Evolutionary conservation across 345 rosid genomes (phyloP).

Genomic region (Eucalyptus regnans): DNA sequence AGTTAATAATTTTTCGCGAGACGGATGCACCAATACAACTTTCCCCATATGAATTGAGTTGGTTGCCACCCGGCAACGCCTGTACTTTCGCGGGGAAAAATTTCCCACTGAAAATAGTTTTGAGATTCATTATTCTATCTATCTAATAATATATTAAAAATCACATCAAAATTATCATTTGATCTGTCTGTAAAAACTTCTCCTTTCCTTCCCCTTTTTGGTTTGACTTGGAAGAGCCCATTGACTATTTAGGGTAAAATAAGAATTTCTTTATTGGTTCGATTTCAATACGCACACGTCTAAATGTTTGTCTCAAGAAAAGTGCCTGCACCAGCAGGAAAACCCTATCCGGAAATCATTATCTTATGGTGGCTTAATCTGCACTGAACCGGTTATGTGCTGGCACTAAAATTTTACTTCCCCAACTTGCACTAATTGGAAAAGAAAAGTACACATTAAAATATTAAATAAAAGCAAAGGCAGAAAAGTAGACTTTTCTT

Average conservation of each 20-base stretch:
- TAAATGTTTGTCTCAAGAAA: background rate
- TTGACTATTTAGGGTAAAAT: background rate
- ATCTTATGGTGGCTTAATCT: background rate
- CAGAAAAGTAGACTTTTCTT: slow-evolving; percentile 3
- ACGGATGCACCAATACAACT: background rate
- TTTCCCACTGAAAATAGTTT: background rate
- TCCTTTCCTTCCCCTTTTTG: background rate
- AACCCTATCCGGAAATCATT: background rate
- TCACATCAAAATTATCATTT: background rate
- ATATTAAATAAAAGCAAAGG: background rate
- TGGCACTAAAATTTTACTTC: background rate
- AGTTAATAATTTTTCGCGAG: background rate
- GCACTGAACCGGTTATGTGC: background rate
- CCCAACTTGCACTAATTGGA: background rate
- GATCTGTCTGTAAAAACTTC: background rate
- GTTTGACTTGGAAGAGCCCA: background rate
- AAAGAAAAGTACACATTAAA: background rate
- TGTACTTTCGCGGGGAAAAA: background rate
- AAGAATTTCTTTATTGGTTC: background rate
- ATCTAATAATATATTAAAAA: background rate
- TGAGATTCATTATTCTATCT: background rate
- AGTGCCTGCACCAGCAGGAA: background rate
- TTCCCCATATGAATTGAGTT: background rate
- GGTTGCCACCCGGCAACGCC: background rate
- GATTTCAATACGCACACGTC: background rate